phyloP scores from a whole-genome alignment of 148 eudicot species.

The Dysphania ambrosioides region DNA sequence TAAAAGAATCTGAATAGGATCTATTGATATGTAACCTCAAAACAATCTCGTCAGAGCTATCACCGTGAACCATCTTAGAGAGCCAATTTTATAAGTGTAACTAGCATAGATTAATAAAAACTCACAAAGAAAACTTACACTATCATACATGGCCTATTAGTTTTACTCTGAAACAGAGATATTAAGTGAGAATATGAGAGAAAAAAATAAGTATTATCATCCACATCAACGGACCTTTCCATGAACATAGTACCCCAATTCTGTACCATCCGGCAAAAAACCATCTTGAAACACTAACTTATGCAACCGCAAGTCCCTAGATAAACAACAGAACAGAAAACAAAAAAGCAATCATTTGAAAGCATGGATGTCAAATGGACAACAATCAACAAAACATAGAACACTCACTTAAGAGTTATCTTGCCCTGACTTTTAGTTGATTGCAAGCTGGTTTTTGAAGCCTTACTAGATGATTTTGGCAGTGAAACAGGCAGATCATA shows the following conservation, averaged over 20 bases:
- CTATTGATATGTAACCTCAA: background rate
- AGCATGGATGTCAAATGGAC: slow-evolving; percentile 6
- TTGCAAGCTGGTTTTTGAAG: slow-evolving; percentile 29
- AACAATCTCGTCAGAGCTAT: background rate
- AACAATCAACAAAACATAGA: slow-evolving; percentile 7
- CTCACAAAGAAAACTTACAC: background rate
- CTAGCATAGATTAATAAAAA: background rate
- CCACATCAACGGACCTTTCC: slow-evolving; percentile 51
- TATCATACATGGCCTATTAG: background rate
- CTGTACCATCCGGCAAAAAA: slow-evolving; percentile 75
- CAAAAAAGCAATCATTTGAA: background rate
- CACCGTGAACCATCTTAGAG: background rate
- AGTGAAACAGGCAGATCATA: slow-evolving; percentile 22
- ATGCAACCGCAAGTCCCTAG: slow-evolving; percentile 78
- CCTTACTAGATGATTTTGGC: slow-evolving; percentile 29
- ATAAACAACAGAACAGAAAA: slow-evolving; percentile 5
- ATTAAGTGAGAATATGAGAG: background rate
- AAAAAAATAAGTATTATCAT: background rate
- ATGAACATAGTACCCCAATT: slow-evolving; percentile 51
- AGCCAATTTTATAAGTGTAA: background rate
- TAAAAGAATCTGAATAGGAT: background rate
- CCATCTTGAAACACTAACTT: slow-evolving; percentile 64
- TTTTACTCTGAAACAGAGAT: background rate
- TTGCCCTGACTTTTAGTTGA: slow-evolving; percentile 51
- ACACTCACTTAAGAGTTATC: slow-evolving; percentile 69